A percentile compares a stretch with the other conserved stretches of the same genome.
Conservation (phyloP, 306 rosid species). For the Crataegus laevigata region DNA sequence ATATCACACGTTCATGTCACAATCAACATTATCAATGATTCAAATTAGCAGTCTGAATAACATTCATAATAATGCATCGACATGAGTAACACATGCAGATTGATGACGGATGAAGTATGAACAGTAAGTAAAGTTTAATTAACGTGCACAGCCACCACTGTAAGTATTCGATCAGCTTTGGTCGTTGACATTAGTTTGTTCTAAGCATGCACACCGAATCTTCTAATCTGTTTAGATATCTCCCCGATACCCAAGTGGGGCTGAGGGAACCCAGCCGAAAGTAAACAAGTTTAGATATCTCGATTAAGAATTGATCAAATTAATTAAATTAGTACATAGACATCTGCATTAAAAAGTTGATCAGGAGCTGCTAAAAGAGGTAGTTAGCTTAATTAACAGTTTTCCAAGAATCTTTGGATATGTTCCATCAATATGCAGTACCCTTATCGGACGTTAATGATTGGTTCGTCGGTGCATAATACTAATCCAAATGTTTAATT, state of each 20-base stretch:
- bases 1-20: not conserved
- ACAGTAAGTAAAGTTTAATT: not conserved
- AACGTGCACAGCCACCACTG: not conserved
- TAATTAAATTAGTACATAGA: not conserved
- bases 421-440: not conserved
- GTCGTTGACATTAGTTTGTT: not conserved
- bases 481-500: not conserved
- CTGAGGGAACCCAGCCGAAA: slow-evolving; percentile 9
- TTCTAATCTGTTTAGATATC: not conserved
- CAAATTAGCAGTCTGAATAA: not conserved
- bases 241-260: not conserved
- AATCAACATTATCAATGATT: not conserved
- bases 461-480: slow-evolving; percentile 11
- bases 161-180: not conserved
- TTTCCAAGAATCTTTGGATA: not conserved
- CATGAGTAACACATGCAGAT: not conserved
- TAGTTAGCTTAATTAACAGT: slow-evolving; percentile 3
- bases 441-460: not conserved
- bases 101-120: not conserved
- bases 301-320: not conserved
- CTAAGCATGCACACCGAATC: not conserved
- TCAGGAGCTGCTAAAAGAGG: not conserved
- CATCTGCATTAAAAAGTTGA: not conserved
- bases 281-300: not conserved
- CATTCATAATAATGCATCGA: not conserved